These are phyloP conservation scores for Penicillium thymicola DNA, from an alignment of 2,329 filamentous ascomycete genomes.

Conservation along the genomic window DNA sequence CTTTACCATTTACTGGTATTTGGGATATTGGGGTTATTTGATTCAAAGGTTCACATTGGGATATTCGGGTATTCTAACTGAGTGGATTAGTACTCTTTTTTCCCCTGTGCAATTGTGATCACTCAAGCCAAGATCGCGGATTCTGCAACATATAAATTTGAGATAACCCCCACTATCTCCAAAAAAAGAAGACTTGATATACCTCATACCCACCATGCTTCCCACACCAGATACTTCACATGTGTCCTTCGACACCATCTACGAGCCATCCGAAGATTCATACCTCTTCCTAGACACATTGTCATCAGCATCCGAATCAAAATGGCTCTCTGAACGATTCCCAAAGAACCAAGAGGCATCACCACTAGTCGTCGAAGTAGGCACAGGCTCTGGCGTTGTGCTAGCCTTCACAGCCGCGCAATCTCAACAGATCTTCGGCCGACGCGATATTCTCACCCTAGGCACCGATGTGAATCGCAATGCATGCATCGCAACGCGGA, in stretches of 20 bases:
- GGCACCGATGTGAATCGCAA: constrained; percentile 82
- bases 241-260: constrained; percentile 81
- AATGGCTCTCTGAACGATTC: constrained; percentile 68
- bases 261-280: constrained; percentile 94
- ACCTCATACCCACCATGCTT: constrained; percentile 59
- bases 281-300: constrained; percentile 91
- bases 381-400: constrained; percentile 91
- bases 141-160: background rate
- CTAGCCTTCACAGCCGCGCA: constrained; percentile 82
- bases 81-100: too few species aligned
- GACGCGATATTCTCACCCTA: constrained; percentile 65
- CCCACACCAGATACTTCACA: constrained; percentile 92
- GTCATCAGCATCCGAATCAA: constrained; percentile 64
- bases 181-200: background rate
- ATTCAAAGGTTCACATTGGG: background rate
- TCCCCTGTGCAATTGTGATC: background rate
- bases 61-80: background rate
- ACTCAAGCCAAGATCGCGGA: background rate
- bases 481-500: constrained; percentile 71
- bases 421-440: constrained; percentile 67
- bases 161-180: constrained; percentile 5
- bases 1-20: background rate
- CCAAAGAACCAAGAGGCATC: constrained; percentile 16
- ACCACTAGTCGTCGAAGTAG: constrained; percentile 77
- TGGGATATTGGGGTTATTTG: background rate